Conservation (phyloP, 805 yeast genomes). For the Cephaloascus fragrans region DNA sequence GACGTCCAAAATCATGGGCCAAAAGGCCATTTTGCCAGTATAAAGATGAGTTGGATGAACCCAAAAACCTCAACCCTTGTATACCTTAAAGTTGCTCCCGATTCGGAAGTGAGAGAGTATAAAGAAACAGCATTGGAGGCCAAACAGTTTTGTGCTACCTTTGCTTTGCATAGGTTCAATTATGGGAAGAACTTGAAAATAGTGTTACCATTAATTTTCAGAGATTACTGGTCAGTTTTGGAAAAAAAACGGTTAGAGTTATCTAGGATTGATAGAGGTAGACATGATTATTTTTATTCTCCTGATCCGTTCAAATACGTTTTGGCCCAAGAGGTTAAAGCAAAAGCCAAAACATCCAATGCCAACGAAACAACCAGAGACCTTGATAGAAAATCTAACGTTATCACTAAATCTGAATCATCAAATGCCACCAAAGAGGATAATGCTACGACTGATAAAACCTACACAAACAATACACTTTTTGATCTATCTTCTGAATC, state of each 20-base stretch:
- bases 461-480: conserved; percentile 63
- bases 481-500: conserved; percentile 59
- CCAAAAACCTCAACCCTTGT: conserved; percentile 73
- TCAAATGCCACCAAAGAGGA: not conserved
- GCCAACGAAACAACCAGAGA: conserved; percentile 24
- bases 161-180: conserved; percentile 70
- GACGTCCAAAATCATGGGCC: conserved; percentile 44
- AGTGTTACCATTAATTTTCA: conserved; percentile 79
- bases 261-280: conserved; percentile 31
- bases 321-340: conserved; percentile 27
- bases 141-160: conserved; percentile 83
- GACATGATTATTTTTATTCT: conserved; percentile 45
- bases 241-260: conserved; percentile 49
- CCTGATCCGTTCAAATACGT: conserved; percentile 70
- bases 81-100: conserved; percentile 43
- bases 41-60: conserved; percentile 58
- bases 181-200: conserved; percentile 76
- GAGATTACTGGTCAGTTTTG: conserved; percentile 66
- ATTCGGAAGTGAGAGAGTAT: conserved; percentile 40
- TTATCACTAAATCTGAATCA: not conserved
- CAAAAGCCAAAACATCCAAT: conserved; percentile 38
- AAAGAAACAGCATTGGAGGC: conserved; percentile 85
- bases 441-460: conserved; percentile 24
- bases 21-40: conserved; percentile 58
- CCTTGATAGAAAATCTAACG: not conserved